Evolutionary conservation across 805 yeast species (phyloP), one percentile per base, ranked within the genome.

Genomic region (Yarrowia divulgata): DNA sequence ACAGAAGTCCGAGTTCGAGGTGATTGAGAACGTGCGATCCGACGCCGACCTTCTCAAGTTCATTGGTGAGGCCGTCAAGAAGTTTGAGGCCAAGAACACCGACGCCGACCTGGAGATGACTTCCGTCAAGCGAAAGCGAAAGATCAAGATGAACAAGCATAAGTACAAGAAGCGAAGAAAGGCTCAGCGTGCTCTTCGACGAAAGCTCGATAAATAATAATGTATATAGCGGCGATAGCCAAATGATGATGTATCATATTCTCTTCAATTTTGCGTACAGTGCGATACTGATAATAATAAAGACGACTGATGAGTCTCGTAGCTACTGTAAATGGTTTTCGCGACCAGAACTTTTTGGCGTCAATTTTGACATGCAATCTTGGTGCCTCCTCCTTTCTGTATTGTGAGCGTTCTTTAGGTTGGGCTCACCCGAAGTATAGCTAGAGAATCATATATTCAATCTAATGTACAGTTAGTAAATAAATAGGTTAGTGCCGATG

Each of bases 81-180:
- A 49, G 32, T 60, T 43, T 34, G 66, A 60, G 66, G 66, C 66
- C 66, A 60, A 60, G 52, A 19, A 34, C 42, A 18, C 52, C 6
- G 52, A 42, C 8, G 63, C 60, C 7, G 69, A 35, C 8, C 37
- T 71, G 58, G 66, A 68, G 40, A 73, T 72, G 32, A 79, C 82
- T 23, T 75, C 80, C 58, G 84, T 81, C 46, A 76, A 77, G 72
- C 77, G 84, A 63, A 81, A 81, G 77, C 88, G 99, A 82, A 87
- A 91, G 81, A 87, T 91, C 79, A 94, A 93, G 85, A 95, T 95
- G 98, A 95, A 94, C 87, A 91, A 93, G 78, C 99, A 95, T 81
- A 95, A 95, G 84, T 85, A 92, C 79, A 90, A 95, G 83, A 95
- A 95, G 89, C 90, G 98, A 86, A 90, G 98, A 87, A 93, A 88